Evolutionary conservation across 345 rosid genomes (phyloP).

Genomic region (Bretschneidera sinensis): DNA sequence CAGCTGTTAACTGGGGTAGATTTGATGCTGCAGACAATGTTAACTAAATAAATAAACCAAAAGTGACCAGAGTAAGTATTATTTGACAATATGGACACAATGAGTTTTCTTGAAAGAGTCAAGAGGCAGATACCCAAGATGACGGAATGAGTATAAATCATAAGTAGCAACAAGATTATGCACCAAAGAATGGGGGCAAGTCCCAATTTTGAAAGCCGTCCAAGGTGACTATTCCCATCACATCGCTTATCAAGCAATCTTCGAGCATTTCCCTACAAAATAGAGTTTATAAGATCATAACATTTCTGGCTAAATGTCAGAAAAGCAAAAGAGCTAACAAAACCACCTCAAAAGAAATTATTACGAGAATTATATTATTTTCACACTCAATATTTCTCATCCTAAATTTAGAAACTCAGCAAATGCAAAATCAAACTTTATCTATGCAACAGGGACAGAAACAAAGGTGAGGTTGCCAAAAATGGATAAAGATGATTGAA

Average conservation of each 20-base stretch:
- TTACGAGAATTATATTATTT: background rate
- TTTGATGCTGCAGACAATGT: constrained; percentile 52
- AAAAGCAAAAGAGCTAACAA: too few relatives aligned
- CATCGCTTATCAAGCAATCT: constrained; percentile 79
- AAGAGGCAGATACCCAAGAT: constrained; percentile 48
- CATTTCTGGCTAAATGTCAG: too few relatives aligned
- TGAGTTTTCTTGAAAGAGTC: constrained; percentile 13
- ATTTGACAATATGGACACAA: constrained; percentile 19
- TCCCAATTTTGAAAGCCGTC: constrained; percentile 74
- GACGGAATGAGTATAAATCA: constrained; percentile 67
- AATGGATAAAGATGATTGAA: too few relatives aligned
- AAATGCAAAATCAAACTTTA: background rate
- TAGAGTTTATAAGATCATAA: constrained; percentile 5
- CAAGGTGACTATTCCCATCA: constrained; percentile 63
- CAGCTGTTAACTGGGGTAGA: constrained; percentile 71
- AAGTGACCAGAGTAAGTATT: constrained; percentile 6
- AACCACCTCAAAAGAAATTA: background rate
- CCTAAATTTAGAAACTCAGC: background rate
- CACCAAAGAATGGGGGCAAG: constrained; percentile 85
- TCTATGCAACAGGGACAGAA: too few relatives aligned
- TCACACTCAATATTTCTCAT: background rate
- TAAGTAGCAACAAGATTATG: constrained; percentile 56
- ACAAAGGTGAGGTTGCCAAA: too few relatives aligned
- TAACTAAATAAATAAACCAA: constrained; percentile 1
- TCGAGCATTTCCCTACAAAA: constrained; percentile 88